A percentile compares a stretch with the other conserved stretches of the same genome.
Conservation (phyloP, 2,329 filamentous ascomycete species). For the Grosmannia serpens region DNA sequence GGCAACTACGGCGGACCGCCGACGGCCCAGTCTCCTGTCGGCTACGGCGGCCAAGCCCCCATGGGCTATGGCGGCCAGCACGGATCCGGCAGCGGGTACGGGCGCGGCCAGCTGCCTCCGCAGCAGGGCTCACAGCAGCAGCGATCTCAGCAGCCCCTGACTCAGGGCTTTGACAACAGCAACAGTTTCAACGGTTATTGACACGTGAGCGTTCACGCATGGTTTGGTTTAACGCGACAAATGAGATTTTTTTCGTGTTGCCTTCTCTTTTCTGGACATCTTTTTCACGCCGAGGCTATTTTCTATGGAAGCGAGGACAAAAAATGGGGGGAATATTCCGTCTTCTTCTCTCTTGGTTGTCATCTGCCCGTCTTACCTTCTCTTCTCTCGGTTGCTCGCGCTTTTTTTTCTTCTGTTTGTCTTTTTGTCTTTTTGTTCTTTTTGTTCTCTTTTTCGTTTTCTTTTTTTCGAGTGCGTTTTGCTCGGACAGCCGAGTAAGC, state of each 20-base stretch:
- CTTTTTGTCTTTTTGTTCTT: neutral
- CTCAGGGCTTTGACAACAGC: conserved; percentile 1
- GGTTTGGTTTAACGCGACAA: conserved; percentile 2
- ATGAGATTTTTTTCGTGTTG: conserved; percentile 2
- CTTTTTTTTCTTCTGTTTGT: neutral
- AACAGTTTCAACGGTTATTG: conserved; percentile 2
- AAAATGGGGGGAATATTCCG: neutral
- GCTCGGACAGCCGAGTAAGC: neutral
- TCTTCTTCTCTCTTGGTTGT: neutral
- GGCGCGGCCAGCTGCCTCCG: neutral
- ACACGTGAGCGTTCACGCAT: conserved; percentile 2
- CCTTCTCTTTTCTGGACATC: conserved; percentile 1
- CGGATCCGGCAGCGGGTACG: conserved; percentile 54
- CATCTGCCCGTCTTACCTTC: neutral
- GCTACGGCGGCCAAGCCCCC: conserved; percentile 54
- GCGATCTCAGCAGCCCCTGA: neutral
- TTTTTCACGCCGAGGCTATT: neutral
- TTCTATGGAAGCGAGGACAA: neutral
- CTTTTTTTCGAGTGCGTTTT: neutral
- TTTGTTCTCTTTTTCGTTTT: neutral
- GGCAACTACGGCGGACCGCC: conserved; percentile 50
- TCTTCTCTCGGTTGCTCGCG: neutral
- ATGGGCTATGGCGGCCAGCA: conserved; percentile 62
- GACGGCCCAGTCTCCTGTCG: conserved; percentile 48
- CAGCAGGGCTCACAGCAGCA: neutral